These are phyloP conservation scores for Vinca major DNA, from an alignment of 305 asterid genomes.

Conservation along the genomic window DNA sequence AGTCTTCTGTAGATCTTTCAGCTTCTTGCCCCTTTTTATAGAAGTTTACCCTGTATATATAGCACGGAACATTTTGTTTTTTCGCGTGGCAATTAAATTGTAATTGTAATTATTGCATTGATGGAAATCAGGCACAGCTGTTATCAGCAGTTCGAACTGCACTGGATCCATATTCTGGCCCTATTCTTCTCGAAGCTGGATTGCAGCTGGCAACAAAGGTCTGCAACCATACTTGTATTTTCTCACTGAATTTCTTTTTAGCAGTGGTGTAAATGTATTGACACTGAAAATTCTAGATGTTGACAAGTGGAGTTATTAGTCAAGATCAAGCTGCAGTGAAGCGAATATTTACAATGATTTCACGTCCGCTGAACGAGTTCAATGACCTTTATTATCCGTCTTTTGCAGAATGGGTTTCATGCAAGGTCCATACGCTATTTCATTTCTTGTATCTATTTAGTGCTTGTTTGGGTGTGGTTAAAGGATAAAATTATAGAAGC, in stretches of 20 bases:
- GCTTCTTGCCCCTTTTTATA: not conserved
- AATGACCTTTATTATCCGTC: conserved; percentile 89
- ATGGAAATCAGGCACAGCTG: conserved; percentile 70
- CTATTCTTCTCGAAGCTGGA: conserved; percentile 90
- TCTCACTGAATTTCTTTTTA: conserved; percentile 12
- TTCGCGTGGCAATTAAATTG: not conserved
- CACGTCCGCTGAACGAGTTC: conserved; percentile 91
- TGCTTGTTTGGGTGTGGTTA: not conserved
- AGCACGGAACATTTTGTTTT: not conserved
- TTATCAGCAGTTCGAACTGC: conserved; percentile 97
- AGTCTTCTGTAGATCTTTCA: conserved; percentile 10
- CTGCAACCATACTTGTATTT: conserved; percentile 16
- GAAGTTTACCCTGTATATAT: conserved; percentile 1
- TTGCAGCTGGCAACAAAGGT: conserved; percentile 96
- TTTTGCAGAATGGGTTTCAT: conserved; percentile 98
- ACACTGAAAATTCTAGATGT: conserved; percentile 53
- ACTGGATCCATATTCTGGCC: conserved; percentile 70
- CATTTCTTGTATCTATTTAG: not conserved
- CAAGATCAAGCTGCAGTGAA: conserved; percentile 91
- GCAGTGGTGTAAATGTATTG: conserved; percentile 25
- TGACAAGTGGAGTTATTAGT: conserved; percentile 91
- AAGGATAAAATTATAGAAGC: not conserved
- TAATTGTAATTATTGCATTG: not conserved
- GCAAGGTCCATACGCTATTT: conserved; percentile 56
- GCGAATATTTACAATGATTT: conserved; percentile 91